Percentiles rank a stretch among this genome's conserved stretches.
These are phyloP conservation scores for Trichoderma pleuroti DNA, from an alignment of 2,329 filamentous ascomycete species.

Conservation along the genomic window DNA sequence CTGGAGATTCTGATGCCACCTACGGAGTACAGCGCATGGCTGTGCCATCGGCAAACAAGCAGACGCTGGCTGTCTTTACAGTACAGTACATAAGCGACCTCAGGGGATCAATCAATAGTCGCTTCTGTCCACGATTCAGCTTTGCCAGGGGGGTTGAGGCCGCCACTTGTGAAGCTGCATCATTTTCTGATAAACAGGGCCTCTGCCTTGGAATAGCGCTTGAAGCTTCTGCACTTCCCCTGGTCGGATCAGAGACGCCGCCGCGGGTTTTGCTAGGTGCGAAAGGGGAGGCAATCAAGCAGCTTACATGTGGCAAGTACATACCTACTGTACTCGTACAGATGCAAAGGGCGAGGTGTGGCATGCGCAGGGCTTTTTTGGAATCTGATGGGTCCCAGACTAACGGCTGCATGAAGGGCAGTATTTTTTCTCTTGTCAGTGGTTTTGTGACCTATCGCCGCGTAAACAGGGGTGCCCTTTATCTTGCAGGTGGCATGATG, in stretches of 20 bases:
- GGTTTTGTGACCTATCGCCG: neutral
- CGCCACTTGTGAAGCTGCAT: neutral
- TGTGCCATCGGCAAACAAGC: neutral
- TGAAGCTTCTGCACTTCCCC: conserved; percentile 9
- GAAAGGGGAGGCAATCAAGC: conserved; percentile 4
- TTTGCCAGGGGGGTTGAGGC: neutral
- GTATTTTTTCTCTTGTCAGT: neutral
- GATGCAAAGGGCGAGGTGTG: neutral
- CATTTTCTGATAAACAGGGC: neutral
- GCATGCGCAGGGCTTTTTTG: conserved; percentile 2
- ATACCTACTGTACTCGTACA: neutral
- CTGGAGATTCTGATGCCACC: neutral
- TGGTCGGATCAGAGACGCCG: neutral
- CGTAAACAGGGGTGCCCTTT: neutral
- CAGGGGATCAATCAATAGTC: conserved; percentile 8
- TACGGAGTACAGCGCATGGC: neutral
- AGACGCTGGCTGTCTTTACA: neutral
- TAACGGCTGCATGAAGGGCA: conserved; percentile 3
- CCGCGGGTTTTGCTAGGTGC: neutral
- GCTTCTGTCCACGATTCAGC: conserved; percentile 1
- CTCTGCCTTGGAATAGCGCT: neutral
- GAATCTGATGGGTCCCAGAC: neutral
- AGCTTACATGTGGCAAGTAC: neutral
- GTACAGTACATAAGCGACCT: neutral
- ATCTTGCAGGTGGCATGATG: conserved; percentile 1